Percentiles rank a stretch among this genome's conserved stretches.
Evolutionary conservation across 179 eudicot genomes (phyloP).

Genomic region (Actinidia arguta): DNA sequence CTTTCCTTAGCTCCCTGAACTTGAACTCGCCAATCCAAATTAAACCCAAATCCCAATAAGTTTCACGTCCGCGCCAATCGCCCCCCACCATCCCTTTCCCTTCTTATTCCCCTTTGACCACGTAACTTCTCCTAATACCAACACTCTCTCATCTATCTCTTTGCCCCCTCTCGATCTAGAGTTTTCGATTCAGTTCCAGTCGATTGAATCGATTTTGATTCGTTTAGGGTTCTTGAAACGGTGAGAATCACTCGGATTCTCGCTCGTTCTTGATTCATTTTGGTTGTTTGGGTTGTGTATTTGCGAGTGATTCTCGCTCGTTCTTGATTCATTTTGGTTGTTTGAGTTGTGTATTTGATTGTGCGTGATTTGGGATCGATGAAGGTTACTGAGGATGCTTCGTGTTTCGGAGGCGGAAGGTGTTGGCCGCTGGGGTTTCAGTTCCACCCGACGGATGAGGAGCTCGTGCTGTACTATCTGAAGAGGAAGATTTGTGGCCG

Average conservation of each 20-base stretch:
- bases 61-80: slow-evolving; percentile 13
- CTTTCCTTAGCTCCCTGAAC: too few species aligned
- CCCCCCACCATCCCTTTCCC: neutral
- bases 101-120: slow-evolving; percentile 19
- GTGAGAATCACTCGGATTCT: neutral
- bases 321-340: neutral
- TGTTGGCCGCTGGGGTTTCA: slow-evolving; percentile 85
- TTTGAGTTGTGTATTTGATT: neutral
- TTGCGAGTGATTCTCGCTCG: too few species aligned
- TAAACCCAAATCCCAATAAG: slow-evolving; percentile 22
- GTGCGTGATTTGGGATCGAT: neutral
- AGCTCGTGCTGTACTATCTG: slow-evolving; percentile 75
- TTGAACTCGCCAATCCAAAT: too few species aligned
- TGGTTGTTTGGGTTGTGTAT: too few species aligned
- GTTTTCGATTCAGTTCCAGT: neutral
- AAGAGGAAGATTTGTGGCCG: slow-evolving; percentile 76
- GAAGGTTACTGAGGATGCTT: slow-evolving; percentile 12
- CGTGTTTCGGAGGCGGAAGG: slow-evolving; percentile 23
- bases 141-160: neutral
- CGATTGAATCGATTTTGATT: too few species aligned
- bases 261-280: neutral
- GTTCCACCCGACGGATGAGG: slow-evolving; percentile 94
- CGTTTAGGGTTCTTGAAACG: neutral
- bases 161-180: neutral
- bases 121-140: neutral